Base-by-base conservation (phyloP, 2,329 filamentous ascomycete genomes). In the Botrytis medusae region DNA sequence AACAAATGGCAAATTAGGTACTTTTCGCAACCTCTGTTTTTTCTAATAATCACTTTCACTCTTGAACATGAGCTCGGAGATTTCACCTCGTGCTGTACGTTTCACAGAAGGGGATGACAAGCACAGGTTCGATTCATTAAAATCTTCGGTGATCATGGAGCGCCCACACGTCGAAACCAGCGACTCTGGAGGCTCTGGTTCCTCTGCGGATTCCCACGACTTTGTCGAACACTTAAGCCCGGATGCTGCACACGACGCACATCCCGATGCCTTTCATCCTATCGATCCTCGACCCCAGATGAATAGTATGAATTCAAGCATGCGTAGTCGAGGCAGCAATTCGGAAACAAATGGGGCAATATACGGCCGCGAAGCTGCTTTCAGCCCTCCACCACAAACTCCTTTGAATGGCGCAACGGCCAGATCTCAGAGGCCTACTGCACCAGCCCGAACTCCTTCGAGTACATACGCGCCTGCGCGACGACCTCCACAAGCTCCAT, bases 401-500 rank as follows among this genome's bases (percentile, higher is more conserved):
- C 71, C 84, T 81, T 46, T 81, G 82, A 86, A 87, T 75, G 85
- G 84, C 68, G 83, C 82, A 77, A 83, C 78, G 80, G 85, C 82
- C 82, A 87, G 91, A 78, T 86, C 87, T 40, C 89, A 92, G 78
- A 88, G 92, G 76, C 92, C 93, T 25, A 87, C 88, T 9, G 90
- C 86, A 37, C 92, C 92, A 29, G 87, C 88, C 71, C 87, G 93
- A 79, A 94, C 92, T 7, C 92, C 92, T 1, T 95, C 93, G 44
- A 93, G 87, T 81, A 94, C 93, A 46, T 96, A 96, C 81, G 92
- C 92, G 75, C 90, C 90, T 62, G 79, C 88, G 73, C 84, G 89
- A 65, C 85, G 87, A 72, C 85, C 87, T 85, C 73, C 87, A 32
- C 79, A 81, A 72, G 83, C 85, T 25, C 85, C 86, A 62, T 86